A percentile compares a stretch with the other conserved stretches of the same genome.
Evolutionary conservation across 2,329 filamentous ascomycete species (phyloP).

Genomic region (Penicillium sp.): DNA sequence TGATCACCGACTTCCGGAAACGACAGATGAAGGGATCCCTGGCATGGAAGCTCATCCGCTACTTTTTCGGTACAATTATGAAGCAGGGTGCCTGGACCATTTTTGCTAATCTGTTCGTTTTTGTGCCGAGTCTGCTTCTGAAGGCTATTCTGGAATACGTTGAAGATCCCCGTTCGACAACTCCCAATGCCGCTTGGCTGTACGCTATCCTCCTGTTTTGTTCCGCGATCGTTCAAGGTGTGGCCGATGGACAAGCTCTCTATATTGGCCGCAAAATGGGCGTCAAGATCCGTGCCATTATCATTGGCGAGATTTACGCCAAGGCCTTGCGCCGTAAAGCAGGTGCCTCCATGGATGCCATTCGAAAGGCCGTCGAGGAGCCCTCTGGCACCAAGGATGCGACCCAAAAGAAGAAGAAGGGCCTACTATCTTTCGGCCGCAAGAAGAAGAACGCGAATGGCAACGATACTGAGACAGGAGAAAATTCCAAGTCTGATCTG

Average conservation of each 20-base stretch:
- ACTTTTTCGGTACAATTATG: constrained; percentile 78
- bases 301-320: constrained; percentile 96
- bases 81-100: constrained; percentile 80
- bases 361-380: constrained; percentile 65
- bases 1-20: constrained; percentile 82
- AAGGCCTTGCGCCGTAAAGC: constrained; percentile 93
- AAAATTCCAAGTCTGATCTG: constrained; percentile 18
- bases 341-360: constrained; percentile 74
- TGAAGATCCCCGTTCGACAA: constrained; percentile 76
- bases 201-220: constrained; percentile 89
- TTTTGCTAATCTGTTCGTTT: constrained; percentile 80
- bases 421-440: constrained; percentile 61
- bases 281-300: constrained; percentile 88
- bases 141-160: constrained; percentile 93
- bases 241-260: constrained; percentile 82
- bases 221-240: constrained; percentile 78
- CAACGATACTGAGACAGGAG: constrained; percentile 29
- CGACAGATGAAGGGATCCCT: constrained; percentile 80
- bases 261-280: constrained; percentile 96
- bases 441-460: constrained; percentile 52
- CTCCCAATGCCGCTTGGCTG: constrained; percentile 89
- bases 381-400: constrained; percentile 35
- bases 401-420: constrained; percentile 39
- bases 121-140: constrained; percentile 86
- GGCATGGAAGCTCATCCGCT: constrained; percentile 78